Evolutionary conservation across 306 rosid genomes (phyloP).

Genomic region (Ammopiptanthus mongolicus): DNA sequence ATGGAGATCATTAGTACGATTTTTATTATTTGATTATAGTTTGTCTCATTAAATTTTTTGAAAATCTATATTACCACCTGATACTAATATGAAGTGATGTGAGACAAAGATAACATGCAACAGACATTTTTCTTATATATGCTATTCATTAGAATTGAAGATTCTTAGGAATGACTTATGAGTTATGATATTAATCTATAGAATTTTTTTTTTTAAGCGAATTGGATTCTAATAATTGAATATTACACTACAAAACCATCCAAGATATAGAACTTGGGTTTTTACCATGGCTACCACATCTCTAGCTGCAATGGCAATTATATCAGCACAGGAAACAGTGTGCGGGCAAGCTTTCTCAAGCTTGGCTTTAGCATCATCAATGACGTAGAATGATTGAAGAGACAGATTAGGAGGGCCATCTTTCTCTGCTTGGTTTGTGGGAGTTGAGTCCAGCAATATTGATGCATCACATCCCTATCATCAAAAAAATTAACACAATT

Average conservation of each 20-base stretch:
- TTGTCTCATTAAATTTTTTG: too few relatives aligned
- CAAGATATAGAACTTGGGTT: not conserved
- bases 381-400: constrained; percentile 55
- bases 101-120: too few relatives aligned
- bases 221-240: not conserved
- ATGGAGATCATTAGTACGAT: too few relatives aligned
- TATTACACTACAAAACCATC: not conserved
- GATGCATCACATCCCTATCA: constrained; percentile 75
- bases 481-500: not conserved
- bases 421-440: constrained; percentile 56
- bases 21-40: too few relatives aligned
- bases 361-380: constrained; percentile 58
- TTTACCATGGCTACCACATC: constrained; percentile 58
- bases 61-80: too few relatives aligned
- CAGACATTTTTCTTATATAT: too few relatives aligned
- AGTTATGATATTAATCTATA: not conserved
- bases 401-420: constrained; percentile 65
- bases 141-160: not conserved
- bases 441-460: constrained; percentile 54
- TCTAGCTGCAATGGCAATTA: constrained; percentile 64
- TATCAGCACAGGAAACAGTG: constrained; percentile 72
- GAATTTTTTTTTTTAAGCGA: not conserved
- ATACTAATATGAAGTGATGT: too few relatives aligned
- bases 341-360: constrained; percentile 65
- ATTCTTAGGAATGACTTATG: not conserved